Conservation (phyloP, 306 rosid species). For the Purshia tridentata region DNA sequence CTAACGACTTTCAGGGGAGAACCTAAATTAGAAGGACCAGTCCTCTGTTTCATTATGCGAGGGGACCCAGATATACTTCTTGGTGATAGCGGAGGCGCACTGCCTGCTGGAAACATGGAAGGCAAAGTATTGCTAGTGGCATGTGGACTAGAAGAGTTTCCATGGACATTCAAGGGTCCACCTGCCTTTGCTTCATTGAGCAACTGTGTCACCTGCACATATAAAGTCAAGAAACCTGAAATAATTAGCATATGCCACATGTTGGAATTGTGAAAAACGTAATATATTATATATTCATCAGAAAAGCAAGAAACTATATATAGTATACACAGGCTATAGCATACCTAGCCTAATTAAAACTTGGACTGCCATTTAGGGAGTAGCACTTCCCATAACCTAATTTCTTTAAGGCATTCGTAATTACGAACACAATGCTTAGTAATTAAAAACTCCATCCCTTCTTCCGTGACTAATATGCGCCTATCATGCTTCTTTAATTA, state of each 20-base stretch:
- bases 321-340: not conserved
- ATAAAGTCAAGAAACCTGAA: slow-evolving; percentile 13
- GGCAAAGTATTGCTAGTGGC: slow-evolving; percentile 77
- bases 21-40: slow-evolving; percentile 85
- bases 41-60: slow-evolving; percentile 84
- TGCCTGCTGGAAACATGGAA: slow-evolving; percentile 98
- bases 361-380: not conserved
- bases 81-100: slow-evolving; percentile 96
- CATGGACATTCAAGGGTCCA: slow-evolving; percentile 84
- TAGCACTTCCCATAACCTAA: not conserved
- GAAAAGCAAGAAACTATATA: slow-evolving; percentile 4
- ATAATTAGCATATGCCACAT: not conserved
- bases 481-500: not conserved
- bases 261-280: not conserved
- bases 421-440: not conserved
- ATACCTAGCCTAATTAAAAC: not conserved
- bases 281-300: not conserved
- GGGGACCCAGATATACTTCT: slow-evolving; percentile 95
- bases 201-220: slow-evolving; percentile 65
- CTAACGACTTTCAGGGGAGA: slow-evolving; percentile 93
- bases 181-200: slow-evolving; percentile 89
- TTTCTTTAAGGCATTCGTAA: not conserved
- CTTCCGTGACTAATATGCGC: slow-evolving; percentile 1
- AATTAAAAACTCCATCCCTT: not conserved
- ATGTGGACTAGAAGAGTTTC: slow-evolving; percentile 92